Evolutionary conservation across 768 basidiomycete genomes (phyloP), one percentile per base, ranked within the genome.

Genomic region (Hygrophorus pudorinus): DNA sequence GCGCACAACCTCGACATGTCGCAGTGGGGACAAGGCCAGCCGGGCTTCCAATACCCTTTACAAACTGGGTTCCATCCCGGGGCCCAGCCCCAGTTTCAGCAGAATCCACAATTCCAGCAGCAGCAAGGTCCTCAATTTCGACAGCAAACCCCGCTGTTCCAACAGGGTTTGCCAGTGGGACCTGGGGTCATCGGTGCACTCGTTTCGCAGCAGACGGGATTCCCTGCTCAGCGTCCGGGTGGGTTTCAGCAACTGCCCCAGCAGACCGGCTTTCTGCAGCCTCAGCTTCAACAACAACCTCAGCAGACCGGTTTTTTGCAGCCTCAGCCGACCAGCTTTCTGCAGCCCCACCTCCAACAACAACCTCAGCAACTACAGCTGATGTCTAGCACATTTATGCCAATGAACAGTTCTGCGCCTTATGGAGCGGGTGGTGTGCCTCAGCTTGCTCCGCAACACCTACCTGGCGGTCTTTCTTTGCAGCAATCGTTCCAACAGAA

Each of bases 321-420:
- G 48, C 48, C 63, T 0, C 79, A 81, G 54, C 68, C 70, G 29
- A 79, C 79, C 1, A 72, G 78, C 13, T 77, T 71, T 53, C 59
- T 63, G 39, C 65, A 55, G 51, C 58, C 53, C 24, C 59, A 57
- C 44, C 66, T 70, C 46, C 67, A 67, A 48, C 70, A 65, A 45
- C 63, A 72, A 50, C 66, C 68, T 46, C 72, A 67, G 38, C 62
- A 63, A 14, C 65, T 93, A 40, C 77, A 78, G 59, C 81, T 92
- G 76, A 89, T 96, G 85, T 80, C 80, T n/a, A 85, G 66, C 48
- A 81, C 84, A 0, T 96, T 97, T 65, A 86, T 97, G 79, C 93
- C 94, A 10, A 67, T 76, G 41, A 85, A 79, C 51, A 62, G 65
- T 2, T 69, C 79, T 21, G 61, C 76, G 11, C 78, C 75, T 6